These are phyloP conservation scores for Aleurites moluccanus DNA, from an alignment of 441 rosid species.

Conservation along the genomic window DNA sequence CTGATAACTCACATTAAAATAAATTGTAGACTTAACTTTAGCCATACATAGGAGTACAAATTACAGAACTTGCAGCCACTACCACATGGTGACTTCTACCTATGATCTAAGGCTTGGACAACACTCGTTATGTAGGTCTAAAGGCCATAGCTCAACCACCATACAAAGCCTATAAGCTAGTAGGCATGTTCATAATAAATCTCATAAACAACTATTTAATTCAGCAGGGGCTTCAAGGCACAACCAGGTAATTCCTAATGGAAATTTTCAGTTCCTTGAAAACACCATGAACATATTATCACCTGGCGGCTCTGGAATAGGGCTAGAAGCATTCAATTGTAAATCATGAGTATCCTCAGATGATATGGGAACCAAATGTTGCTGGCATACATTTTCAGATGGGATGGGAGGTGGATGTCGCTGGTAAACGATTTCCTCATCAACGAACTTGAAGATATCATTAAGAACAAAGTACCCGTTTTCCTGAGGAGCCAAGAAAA, in stretches of 20 bases:
- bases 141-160: not conserved
- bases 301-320: constrained; percentile 75
- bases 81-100: not conserved
- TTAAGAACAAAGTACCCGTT: constrained; percentile 85
- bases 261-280: not conserved
- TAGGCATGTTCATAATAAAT: not conserved
- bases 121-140: not conserved
- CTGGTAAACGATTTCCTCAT: constrained; percentile 52
- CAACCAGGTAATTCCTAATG: not conserved
- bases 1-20: not conserved
- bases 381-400: constrained; percentile 34
- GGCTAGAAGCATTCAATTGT: constrained; percentile 49
- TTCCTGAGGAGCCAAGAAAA: constrained; percentile 96
- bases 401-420: constrained; percentile 38
- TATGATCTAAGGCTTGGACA: not conserved
- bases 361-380: constrained; percentile 41
- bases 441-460: constrained; percentile 76
- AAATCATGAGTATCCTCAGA: constrained; percentile 51
- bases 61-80: not conserved
- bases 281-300: constrained; percentile 3
- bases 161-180: not conserved
- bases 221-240: not conserved
- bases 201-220: not conserved
- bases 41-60: not conserved
- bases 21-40: not conserved